Evolutionary conservation across 352 stramenopile species (phyloP), one percentile per base, ranked within the genome.

Genomic region (Globisporangium acanthophoron): DNA sequence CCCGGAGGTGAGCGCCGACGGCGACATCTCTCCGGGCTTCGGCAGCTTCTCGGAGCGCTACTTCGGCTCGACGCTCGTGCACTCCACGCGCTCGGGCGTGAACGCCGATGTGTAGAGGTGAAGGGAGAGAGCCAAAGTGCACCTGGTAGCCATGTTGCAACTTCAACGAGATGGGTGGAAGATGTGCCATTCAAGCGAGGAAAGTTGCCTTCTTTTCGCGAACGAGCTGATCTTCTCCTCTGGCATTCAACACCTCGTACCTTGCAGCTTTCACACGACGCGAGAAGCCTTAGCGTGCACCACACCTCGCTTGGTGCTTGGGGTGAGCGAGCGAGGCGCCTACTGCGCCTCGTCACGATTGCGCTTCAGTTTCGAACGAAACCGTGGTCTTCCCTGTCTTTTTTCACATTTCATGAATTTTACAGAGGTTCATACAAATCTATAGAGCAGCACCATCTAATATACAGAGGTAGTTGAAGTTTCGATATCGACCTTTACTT

Each of bases 41-140:
- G 70, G 73, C 16, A 65, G 63, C 55, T 81, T 78, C 53, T 52
- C 61, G 27, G 69, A 81, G 55, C 67, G 72, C 3, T 81, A 76
- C 56, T 70, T 69, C 58, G 70, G 70, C 57, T 66, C 68, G 18
- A 62, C 60, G 4, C 35, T 65, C 16, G 33, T 66, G 24, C 63
- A 58, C 46, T 40, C 60, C 37, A 44, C 48, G 39, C 50, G 33
- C 20, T 7, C 54, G n/a, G 55, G 46, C 1, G 55, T 27, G n/a
- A 54, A n/a, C 21, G 55, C n/a, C 5, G 31, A 60, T 12, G 21
- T 60, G 16, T 60, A 37, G 33, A 27, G 33, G 8, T 37, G 33
- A 11, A 37, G 33, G 33, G 5, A 37, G 8, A 11, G 33, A 6
- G 33, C 33, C 24, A 27, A 27, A 27, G 24, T 24, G 21, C 21